Evolutionary conservation across 345 rosid genomes (phyloP).

Genomic region (Theobroma cacao): DNA sequence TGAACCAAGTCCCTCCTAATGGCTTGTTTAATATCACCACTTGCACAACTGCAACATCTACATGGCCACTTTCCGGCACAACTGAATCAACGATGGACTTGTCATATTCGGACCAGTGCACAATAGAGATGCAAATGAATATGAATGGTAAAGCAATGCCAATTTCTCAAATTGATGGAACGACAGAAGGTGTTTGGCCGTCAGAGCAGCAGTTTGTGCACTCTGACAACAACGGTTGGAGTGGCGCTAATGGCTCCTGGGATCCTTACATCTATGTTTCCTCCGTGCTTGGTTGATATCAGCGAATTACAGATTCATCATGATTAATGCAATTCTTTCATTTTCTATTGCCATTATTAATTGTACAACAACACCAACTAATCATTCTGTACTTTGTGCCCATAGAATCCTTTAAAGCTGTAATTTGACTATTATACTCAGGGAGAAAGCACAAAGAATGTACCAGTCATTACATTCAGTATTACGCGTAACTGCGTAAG

Average conservation of each 20-base stretch:
- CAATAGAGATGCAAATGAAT: neutral
- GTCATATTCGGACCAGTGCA: conserved; percentile 18
- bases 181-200: conserved; percentile 29
- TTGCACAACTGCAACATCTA: conserved; percentile 5
- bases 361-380: neutral
- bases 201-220: conserved; percentile 35
- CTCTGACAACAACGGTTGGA: conserved; percentile 27
- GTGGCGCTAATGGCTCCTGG: conserved; percentile 26
- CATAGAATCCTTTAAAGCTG: neutral
- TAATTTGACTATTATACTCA: neutral
- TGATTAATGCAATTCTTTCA: conserved; percentile 2
- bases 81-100: conserved; percentile 11
- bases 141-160: conserved; percentile 6
- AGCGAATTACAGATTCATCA: neutral
- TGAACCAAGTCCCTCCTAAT: conserved; percentile 20
- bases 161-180: conserved; percentile 26
- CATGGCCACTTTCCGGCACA: conserved; percentile 24
- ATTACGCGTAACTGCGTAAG: neutral
- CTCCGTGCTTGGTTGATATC: conserved; percentile 32
- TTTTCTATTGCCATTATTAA: neutral
- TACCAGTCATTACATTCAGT: neutral
- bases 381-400: conserved; percentile 5
- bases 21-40: conserved; percentile 2
- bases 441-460: neutral
- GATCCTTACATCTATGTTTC: conserved; percentile 44